Percentiles rank a stretch among this genome's conserved stretches.
Evolutionary conservation across 306 rosid species (phyloP).

Genomic region (Herpetospermum pedunculosum): DNA sequence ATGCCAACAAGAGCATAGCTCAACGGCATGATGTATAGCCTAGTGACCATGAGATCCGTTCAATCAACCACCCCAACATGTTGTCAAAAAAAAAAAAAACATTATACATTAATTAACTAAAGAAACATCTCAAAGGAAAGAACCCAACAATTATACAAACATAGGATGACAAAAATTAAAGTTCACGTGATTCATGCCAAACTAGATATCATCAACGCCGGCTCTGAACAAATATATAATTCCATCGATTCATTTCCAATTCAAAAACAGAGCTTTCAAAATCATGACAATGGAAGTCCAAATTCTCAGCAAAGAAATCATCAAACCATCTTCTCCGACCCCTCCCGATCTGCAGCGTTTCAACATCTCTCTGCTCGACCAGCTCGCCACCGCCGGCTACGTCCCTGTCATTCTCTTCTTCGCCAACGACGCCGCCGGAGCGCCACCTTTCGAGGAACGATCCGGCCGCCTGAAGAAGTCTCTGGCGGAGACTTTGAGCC

Average conservation of each 20-base stretch:
- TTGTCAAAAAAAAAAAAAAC: no score
- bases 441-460: not conserved
- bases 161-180: not conserved
- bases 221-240: not conserved
- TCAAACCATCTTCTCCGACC: slow-evolving; percentile 24
- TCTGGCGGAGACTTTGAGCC: slow-evolving; percentile 27
- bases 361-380: slow-evolving; percentile 13
- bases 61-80: no score
- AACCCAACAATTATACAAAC: no score
- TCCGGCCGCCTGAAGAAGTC: slow-evolving; percentile 26
- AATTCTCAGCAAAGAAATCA: not conserved
- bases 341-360: slow-evolving; percentile 6
- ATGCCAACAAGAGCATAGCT: no score
- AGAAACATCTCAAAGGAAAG: no score
- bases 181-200: not conserved
- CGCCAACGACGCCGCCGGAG: not conserved
- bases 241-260: not conserved
- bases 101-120: no score
- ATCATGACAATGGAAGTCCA: not conserved
- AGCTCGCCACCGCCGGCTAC: slow-evolving; percentile 7
- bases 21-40: no score
- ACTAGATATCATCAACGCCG: not conserved
- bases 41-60: no score
- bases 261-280: not conserved
- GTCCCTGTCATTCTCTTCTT: slow-evolving; percentile 17